Conservation (phyloP, 1,284 basidiomycete genomes). For the Cryptococcus deneoformans region DNA sequence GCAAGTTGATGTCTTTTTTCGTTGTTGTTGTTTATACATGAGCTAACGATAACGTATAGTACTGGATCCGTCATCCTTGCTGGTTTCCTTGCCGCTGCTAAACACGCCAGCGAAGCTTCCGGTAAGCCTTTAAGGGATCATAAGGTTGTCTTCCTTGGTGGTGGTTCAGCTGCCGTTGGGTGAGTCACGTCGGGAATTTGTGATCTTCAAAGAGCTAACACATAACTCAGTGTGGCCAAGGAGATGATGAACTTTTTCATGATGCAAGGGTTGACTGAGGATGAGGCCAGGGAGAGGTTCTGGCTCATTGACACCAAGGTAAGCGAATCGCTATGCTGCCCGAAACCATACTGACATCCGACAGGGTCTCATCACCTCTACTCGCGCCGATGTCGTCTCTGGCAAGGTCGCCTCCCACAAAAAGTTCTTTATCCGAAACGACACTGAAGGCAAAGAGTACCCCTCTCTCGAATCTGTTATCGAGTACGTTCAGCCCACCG, state of each 20-base stretch:
- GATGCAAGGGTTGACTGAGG: slow-evolving; percentile 64
- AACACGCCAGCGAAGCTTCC: slow-evolving; percentile 68
- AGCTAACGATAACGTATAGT: slow-evolving; percentile 35
- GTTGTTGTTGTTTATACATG: too few species aligned
- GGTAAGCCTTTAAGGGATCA: slow-evolving; percentile 69
- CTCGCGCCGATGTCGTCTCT: slow-evolving; percentile 55
- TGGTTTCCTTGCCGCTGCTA: slow-evolving; percentile 86
- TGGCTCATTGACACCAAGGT: slow-evolving; percentile 76
- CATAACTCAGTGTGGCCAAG: slow-evolving; percentile 63
- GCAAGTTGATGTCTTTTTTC: slow-evolving; percentile 26
- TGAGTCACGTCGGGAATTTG: slow-evolving; percentile 9
- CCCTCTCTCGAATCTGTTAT: slow-evolving; percentile 76
- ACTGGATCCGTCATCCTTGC: slow-evolving; percentile 89
- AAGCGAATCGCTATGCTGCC: slow-evolving; percentile 6
- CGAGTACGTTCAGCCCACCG: slow-evolving; percentile 83
- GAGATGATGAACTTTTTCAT: slow-evolving; percentile 89
- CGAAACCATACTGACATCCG: slow-evolving; percentile 1
- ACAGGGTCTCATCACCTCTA: slow-evolving; percentile 71
- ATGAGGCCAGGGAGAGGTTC: slow-evolving; percentile 74
- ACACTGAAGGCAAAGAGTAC: slow-evolving; percentile 72
- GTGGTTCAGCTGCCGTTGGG: slow-evolving; percentile 46
- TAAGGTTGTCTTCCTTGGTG: slow-evolving; percentile 76
- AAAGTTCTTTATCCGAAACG: slow-evolving; percentile 72
- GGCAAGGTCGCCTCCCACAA: slow-evolving; percentile 77
- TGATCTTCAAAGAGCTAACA: background rate